Conservation (phyloP, 2,329 filamentous ascomycete species). For the Eutypa lata region DNA sequence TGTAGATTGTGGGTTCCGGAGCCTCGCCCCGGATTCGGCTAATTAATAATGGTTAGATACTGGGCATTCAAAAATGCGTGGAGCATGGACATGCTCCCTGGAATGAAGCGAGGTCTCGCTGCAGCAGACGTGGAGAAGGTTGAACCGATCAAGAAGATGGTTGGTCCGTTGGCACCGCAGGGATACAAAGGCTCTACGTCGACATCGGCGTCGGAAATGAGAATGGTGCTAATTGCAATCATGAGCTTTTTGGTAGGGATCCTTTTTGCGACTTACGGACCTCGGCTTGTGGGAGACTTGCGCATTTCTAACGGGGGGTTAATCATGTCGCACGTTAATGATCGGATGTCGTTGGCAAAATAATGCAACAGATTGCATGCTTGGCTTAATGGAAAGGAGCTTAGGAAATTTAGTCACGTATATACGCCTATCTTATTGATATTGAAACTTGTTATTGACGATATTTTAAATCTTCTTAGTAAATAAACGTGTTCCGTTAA, state of each 20-base stretch:
- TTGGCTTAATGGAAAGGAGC: no score
- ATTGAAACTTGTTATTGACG: no score
- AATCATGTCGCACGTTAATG: no score
- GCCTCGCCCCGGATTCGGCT: not conserved
- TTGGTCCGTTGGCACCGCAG: constrained; percentile 30
- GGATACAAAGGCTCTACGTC: not conserved
- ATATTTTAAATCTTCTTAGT: no score
- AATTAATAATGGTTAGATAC: constrained; percentile 17
- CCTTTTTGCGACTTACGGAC: not conserved
- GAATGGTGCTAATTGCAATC: not conserved
- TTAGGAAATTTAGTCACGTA: no score
- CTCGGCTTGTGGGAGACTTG: not conserved
- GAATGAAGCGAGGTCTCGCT: constrained; percentile 30
- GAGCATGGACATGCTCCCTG: constrained; percentile 37
- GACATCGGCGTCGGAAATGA: not conserved
- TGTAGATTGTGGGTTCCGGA: not conserved
- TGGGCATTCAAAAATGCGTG: constrained; percentile 39
- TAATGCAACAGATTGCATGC: no score
- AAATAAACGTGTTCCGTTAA: no score
- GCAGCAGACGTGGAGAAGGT: constrained; percentile 28
- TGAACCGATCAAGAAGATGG: constrained; percentile 37
- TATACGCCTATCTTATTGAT: no score
- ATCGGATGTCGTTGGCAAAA: no score
- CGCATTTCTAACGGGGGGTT: not conserved
- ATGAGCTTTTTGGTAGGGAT: not conserved